These are phyloP conservation scores for Ambrosiella cleistominuta DNA, from an alignment of 2,329 filamentous ascomycete genomes.

Conservation along the genomic window DNA sequence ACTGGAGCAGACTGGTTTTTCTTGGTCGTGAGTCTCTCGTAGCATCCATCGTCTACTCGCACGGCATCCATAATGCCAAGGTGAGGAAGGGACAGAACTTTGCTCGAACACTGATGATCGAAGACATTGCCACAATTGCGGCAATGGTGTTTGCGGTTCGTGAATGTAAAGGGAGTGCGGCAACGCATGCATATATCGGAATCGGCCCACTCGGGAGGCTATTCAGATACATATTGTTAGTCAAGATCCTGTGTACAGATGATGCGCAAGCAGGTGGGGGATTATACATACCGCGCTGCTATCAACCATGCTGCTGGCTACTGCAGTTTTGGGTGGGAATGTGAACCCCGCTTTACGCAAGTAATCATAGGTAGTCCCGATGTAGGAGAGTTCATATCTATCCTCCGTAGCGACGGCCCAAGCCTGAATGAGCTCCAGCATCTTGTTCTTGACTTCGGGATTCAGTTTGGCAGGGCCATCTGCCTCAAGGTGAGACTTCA, in stretches of 20 bases:
- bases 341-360: conserved; percentile 61
- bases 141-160: conserved; percentile 95
- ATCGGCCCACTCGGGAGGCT: conserved; percentile 95
- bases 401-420: conserved; percentile 86
- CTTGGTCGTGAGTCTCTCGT: conserved; percentile 72
- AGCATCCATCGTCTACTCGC: conserved; percentile 89
- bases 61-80: conserved; percentile 83
- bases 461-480: conserved; percentile 60
- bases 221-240: neutral
- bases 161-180: conserved; percentile 87
- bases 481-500: conserved; percentile 75
- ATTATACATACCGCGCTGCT: conserved; percentile 62
- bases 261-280: neutral
- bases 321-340: conserved; percentile 72
- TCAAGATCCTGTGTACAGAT: neutral
- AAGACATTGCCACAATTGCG: conserved; percentile 97
- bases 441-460: conserved; percentile 71
- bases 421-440: conserved; percentile 79
- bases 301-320: conserved; percentile 95
- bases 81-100: conserved; percentile 73
- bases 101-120: conserved; percentile 84
- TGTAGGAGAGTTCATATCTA: conserved; percentile 65
- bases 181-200: conserved; percentile 98
- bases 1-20: conserved; percentile 22
- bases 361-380: conserved; percentile 69